phyloP scores from a whole-genome alignment of 1,284 basidiomycete species.

The Fomitopsis schrenkii region DNA sequence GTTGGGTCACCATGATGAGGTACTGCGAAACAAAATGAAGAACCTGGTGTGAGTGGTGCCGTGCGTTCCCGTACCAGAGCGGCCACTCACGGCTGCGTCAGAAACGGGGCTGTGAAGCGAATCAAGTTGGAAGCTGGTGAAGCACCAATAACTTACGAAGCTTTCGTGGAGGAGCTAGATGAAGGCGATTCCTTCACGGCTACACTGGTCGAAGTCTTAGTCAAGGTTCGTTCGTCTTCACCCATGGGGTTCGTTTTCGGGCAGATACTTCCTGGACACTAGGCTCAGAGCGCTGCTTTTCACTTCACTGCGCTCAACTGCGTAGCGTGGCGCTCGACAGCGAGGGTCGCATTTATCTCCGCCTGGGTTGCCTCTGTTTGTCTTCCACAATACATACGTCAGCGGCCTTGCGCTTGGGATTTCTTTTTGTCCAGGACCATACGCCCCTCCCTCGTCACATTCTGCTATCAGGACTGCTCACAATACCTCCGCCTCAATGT shows the following conservation, averaged over 20 bases:
- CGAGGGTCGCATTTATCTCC: background rate
- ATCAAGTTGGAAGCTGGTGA: conserved; percentile 55
- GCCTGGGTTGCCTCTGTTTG: background rate
- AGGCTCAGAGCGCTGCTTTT: too few species aligned
- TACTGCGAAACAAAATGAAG: conserved; percentile 65
- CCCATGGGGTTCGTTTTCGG: background rate
- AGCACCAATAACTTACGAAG: conserved; percentile 59
- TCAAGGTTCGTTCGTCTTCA: conserved; percentile 48
- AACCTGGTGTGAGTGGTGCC: conserved; percentile 55
- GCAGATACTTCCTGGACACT: background rate
- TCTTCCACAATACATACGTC: too few species aligned
- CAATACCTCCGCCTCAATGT: background rate
- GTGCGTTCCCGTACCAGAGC: background rate
- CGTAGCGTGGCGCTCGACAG: background rate
- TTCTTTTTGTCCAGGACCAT: background rate
- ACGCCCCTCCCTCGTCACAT: background rate
- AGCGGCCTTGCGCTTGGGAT: background rate
- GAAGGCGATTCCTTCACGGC: conserved; percentile 72
- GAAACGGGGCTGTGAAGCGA: conserved; percentile 62
- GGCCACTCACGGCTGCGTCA: conserved; percentile 21
- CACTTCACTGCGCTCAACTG: too few species aligned
- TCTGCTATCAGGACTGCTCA: background rate
- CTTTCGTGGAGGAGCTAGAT: conserved; percentile 68
- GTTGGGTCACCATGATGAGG: conserved; percentile 61
- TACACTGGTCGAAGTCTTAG: conserved; percentile 63